Evolutionary conservation across 176 grass and related monocot genomes (phyloP).

Genomic region (Urochloa ruziziensis): DNA sequence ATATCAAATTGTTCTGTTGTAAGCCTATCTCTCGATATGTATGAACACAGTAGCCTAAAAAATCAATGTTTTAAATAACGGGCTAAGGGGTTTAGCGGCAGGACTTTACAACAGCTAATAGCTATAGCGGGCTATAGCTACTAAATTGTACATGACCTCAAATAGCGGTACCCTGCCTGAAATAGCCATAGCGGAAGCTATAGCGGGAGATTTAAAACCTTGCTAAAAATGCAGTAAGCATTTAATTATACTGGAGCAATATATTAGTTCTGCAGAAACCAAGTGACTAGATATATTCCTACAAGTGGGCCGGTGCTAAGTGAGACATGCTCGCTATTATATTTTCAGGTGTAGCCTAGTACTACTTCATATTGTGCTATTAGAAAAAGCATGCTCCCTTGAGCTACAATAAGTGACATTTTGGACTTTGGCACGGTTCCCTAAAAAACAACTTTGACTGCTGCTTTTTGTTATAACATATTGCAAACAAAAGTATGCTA

Average conservation of each 20-base stretch:
- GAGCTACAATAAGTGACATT: not conserved
- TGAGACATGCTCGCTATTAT: not conserved
- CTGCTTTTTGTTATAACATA: no score
- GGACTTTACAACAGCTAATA: no score
- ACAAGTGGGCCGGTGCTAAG: not conserved
- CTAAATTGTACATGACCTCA: no score
- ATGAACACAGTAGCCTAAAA: not conserved
- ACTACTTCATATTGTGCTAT: not conserved
- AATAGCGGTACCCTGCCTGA: no score
- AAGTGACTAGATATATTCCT: not conserved
- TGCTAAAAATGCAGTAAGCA: not conserved
- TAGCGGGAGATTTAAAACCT: no score
- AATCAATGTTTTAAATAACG: no score
- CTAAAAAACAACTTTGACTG: not conserved
- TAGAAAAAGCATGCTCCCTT: not conserved
- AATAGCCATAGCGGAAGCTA: no score
- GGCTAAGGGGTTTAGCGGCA: no score
- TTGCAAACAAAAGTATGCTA: no score
- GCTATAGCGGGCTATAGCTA: no score
- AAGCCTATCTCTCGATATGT: not conserved
- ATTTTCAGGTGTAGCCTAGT: not conserved
- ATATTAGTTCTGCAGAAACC: not conserved
- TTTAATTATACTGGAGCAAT: not conserved
- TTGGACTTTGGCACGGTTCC: not conserved
- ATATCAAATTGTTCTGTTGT: conserved; percentile 8